Percentiles rank a stretch among this genome's conserved stretches.
Conservation (phyloP, 441 rosid genomes). For the Flueggea neowawraea region DNA sequence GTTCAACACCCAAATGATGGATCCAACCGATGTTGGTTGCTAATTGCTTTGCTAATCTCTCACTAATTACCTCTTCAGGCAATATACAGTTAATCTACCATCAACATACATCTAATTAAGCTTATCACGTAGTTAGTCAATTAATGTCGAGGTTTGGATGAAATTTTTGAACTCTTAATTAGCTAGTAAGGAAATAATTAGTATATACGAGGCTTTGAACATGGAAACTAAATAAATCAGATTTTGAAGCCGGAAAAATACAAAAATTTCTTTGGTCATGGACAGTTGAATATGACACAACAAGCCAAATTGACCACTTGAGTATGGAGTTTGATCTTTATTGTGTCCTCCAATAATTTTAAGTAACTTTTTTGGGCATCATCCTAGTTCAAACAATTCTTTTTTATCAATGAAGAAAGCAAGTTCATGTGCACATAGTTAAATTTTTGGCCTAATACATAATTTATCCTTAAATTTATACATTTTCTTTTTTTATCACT, state of each 20-base stretch:
- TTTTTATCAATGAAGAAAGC: conserved; percentile 16
- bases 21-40: conserved; percentile 4
- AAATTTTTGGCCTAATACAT: no score
- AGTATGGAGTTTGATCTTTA: conserved; percentile 20
- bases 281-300: conserved; percentile 26
- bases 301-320: conserved; percentile 13
- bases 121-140: no score
- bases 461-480: no score
- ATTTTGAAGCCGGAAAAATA: background rate
- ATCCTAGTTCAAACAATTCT: background rate
- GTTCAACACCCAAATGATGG: conserved; percentile 23
- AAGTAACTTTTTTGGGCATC: conserved; percentile 38
- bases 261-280: background rate
- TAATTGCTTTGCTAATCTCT: background rate
- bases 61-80: background rate
- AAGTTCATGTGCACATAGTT: conserved; percentile 6
- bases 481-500: no score
- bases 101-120: no score
- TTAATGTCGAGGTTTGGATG: no score
- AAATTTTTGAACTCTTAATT: no score
- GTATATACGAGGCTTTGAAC: no score
- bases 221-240: background rate
- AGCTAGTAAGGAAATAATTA: no score
- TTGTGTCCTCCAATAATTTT: conserved; percentile 33
- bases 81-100: background rate